phyloP scores from a whole-genome alignment of 2,329 filamentous ascomycete species.

The Sporothrix brunneoviolacea region DNA sequence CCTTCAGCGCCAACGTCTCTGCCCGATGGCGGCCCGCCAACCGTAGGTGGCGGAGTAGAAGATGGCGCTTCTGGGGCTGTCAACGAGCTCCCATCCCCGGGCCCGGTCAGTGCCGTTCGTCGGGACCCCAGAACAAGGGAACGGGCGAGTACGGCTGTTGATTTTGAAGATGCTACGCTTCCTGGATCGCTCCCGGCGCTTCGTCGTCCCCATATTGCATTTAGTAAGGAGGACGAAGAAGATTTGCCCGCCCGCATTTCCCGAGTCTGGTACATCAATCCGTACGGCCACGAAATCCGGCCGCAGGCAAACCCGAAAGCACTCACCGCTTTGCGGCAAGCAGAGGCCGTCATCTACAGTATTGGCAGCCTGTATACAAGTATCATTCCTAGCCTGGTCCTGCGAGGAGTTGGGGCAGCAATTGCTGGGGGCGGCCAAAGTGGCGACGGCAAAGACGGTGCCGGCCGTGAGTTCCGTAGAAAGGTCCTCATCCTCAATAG shows the following conservation, averaged over 20 bases:
- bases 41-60: not conserved
- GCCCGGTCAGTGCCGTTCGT: slow-evolving; percentile 23
- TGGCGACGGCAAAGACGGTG: slow-evolving; percentile 60
- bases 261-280: slow-evolving; percentile 94
- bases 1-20: slow-evolving; percentile 60
- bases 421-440: slow-evolving; percentile 34
- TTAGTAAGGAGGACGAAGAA: slow-evolving; percentile 69
- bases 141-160: slow-evolving; percentile 44
- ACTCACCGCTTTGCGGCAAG: slow-evolving; percentile 56
- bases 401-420: slow-evolving; percentile 65
- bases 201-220: slow-evolving; percentile 72
- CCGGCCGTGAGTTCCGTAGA: slow-evolving; percentile 36
- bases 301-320: slow-evolving; percentile 78
- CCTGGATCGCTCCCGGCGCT: slow-evolving; percentile 75
- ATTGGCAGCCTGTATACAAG: slow-evolving; percentile 94
- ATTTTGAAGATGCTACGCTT: slow-evolving; percentile 74
- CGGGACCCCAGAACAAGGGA: too few relatives aligned
- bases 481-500: slow-evolving; percentile 86
- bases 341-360: slow-evolving; percentile 74
- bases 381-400: slow-evolving; percentile 73
- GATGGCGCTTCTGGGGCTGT: too few relatives aligned
- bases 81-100: too few relatives aligned
- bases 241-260: slow-evolving; percentile 72
- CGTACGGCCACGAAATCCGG: slow-evolving; percentile 92
- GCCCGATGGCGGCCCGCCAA: slow-evolving; percentile 25